Evolutionary conservation across 2,329 filamentous ascomycete species (phyloP).

Genomic region (Fusarium newnesense): DNA sequence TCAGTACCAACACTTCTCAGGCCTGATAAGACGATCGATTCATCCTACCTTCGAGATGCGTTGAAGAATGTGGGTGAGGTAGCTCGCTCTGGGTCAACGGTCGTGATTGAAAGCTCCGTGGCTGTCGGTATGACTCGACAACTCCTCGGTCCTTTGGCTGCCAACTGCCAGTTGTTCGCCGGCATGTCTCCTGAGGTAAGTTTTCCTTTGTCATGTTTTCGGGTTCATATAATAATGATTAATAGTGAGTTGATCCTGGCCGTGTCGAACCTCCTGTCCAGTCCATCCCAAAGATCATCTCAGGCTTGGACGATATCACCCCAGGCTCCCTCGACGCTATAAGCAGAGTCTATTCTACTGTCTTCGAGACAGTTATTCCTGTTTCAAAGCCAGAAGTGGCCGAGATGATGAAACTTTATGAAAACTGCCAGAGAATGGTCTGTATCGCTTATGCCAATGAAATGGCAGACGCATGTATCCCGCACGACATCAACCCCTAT

Average conservation of each 20-base stretch:
- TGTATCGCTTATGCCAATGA: conserved; percentile 64
- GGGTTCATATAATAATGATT: neutral
- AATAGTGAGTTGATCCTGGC: conserved; percentile 61
- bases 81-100: conserved; percentile 55
- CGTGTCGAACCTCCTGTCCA: conserved; percentile 52
- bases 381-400: conserved; percentile 63
- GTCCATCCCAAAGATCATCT: conserved; percentile 63
- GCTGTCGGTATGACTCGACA: conserved; percentile 63
- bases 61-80: conserved; percentile 53
- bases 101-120: conserved; percentile 64
- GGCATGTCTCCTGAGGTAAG: conserved; percentile 58
- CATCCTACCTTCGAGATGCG: conserved; percentile 57
- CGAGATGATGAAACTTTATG: conserved; percentile 66
- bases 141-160: conserved; percentile 57
- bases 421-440: conserved; percentile 67
- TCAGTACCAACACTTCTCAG: conserved; percentile 61
- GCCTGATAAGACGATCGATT: conserved; percentile 57
- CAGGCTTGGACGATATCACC: conserved; percentile 58
- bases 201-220: neutral
- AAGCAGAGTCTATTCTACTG: conserved; percentile 53
- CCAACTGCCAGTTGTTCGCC: conserved; percentile 52
- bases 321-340: conserved; percentile 57
- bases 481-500: conserved; percentile 57
- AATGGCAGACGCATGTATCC: conserved; percentile 61
- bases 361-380: conserved; percentile 57